Conservation (phyloP, 2,329 filamentous ascomycete species). For the Colletotrichum sp. region DNA sequence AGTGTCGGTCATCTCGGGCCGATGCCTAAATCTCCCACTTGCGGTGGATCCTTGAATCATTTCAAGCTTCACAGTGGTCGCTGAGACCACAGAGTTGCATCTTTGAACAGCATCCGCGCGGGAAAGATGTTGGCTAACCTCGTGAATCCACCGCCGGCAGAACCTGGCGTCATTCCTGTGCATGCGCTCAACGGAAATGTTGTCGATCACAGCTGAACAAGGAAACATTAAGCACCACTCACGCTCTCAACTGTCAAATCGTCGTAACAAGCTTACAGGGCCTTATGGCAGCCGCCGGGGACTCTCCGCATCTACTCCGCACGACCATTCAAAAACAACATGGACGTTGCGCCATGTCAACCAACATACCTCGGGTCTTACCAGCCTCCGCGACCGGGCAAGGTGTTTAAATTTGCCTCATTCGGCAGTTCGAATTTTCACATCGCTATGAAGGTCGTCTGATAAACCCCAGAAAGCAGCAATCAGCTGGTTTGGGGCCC, state of each 20-base stretch:
- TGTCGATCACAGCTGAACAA: background rate
- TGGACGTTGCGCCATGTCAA: background rate
- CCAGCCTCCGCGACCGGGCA: background rate
- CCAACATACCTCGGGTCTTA: background rate
- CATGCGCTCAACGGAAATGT: no score
- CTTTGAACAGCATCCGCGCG: background rate
- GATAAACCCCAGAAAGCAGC: background rate
- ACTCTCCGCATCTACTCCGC: background rate
- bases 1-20: background rate
- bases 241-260: background rate
- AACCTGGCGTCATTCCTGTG: background rate
- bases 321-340: background rate
- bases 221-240: background rate
- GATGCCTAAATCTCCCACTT: background rate
- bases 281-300: background rate
- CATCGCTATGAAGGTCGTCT: background rate
- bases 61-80: background rate
- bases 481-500: background rate
- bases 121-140: background rate
- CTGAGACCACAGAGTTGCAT: background rate
- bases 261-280: background rate
- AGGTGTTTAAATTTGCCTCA: background rate
- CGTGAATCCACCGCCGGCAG: background rate
- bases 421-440: background rate
- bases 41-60: background rate